Evolutionary conservation across 306 rosid species (phyloP).

Genomic region (Quercus rubra): DNA sequence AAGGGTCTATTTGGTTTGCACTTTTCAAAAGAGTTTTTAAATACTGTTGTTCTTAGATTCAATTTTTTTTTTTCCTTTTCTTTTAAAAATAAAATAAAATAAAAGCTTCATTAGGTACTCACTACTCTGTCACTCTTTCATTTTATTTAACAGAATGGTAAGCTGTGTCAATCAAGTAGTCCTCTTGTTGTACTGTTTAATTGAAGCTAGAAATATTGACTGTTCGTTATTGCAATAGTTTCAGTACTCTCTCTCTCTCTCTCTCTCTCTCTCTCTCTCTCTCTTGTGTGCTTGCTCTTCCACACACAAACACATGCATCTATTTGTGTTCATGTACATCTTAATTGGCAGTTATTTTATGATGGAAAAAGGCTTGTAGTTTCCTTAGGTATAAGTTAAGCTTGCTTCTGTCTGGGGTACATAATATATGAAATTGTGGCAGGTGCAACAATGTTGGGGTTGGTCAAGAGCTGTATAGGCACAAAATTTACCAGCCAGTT

Average conservation of each 20-base stretch:
- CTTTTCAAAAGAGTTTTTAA: too few species aligned
- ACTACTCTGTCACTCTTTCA: not conserved
- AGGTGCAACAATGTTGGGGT: conserved; percentile 84
- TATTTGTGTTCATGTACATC: not conserved
- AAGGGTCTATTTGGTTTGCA: too few species aligned
- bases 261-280: not conserved
- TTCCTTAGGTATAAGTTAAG: not conserved
- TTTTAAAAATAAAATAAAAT: too few species aligned
- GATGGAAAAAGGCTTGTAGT: not conserved
- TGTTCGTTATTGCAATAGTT: not conserved
- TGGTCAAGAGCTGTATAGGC: conserved; percentile 94
- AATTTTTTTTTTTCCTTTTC: too few species aligned
- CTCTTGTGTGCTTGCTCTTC: not conserved
- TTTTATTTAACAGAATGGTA: not conserved
- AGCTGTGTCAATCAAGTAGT: not conserved
- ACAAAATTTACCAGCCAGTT: conserved; percentile 95
- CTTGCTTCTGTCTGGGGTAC: conserved; percentile 1
- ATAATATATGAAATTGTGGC: conserved; percentile 34
- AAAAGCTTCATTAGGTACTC: not conserved
- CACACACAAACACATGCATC: not conserved
- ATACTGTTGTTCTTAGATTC: too few species aligned
- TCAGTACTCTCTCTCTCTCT: not conserved
- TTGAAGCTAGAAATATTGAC: not conserved
- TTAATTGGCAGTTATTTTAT: not conserved
- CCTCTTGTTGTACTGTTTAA: not conserved